Percentiles rank a stretch among this genome's conserved stretches.
phyloP scores from a whole-genome alignment of 2,329 filamentous ascomycete species.

The Ceratocystis harringtonii region DNA sequence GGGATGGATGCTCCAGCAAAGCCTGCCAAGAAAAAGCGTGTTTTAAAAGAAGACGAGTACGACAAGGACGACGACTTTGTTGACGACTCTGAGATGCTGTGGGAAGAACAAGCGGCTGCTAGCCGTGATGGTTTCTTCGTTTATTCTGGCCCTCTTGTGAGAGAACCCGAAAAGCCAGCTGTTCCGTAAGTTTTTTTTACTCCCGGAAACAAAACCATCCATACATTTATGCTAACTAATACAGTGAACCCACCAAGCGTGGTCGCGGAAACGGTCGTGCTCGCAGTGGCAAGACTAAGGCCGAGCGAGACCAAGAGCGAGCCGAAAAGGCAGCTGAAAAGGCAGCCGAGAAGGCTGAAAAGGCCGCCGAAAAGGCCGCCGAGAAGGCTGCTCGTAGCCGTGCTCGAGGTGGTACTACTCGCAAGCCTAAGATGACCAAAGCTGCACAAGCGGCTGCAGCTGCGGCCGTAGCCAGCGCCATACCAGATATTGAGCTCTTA shows the following conservation, averaged over 20 bases:
- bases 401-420: constrained; percentile 9
- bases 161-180: constrained; percentile 63
- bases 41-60: constrained; percentile 68
- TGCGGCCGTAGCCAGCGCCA: constrained; percentile 6
- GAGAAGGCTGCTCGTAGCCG: constrained; percentile 12
- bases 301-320: constrained; percentile 14
- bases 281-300: constrained; percentile 16
- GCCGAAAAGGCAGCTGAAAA: constrained; percentile 17
- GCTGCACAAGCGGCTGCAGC: constrained; percentile 12
- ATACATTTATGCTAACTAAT: constrained; percentile 24
- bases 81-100: constrained; percentile 85
- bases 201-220: neutral
- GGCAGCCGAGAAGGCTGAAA: constrained; percentile 15
- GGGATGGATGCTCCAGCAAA: constrained; percentile 35
- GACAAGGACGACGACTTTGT: constrained; percentile 73
- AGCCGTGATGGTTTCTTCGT: constrained; percentile 97
- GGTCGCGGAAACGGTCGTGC: constrained; percentile 33
- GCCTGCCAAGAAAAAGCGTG: constrained; percentile 60
- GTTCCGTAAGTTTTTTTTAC: constrained; percentile 31
- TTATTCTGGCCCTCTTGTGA: constrained; percentile 81
- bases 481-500: constrained; percentile 16
- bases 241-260: constrained; percentile 55
- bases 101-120: constrained; percentile 89
- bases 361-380: constrained; percentile 14
- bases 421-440: constrained; percentile 16